Conservation (phyloP, 1,139 yeast genomes). For the Pichia sp. region DNA sequence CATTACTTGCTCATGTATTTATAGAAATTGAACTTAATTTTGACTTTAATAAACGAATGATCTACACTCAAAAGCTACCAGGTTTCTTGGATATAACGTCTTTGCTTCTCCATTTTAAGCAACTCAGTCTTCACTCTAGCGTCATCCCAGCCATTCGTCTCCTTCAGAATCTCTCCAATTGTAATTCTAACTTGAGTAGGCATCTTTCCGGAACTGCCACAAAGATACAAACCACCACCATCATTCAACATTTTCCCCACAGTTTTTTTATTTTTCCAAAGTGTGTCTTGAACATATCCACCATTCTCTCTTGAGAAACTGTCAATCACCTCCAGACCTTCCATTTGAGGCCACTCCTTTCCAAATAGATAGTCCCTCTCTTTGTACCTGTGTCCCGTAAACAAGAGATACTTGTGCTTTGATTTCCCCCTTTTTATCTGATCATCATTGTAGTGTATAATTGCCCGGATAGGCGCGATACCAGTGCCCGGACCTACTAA, state of each 20-base stretch:
- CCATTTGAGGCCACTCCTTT: conserved; percentile 42
- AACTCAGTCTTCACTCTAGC: conserved; percentile 47
- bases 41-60: too few relatives aligned
- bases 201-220: conserved; percentile 95
- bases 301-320: conserved; percentile 58
- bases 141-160: conserved; percentile 27
- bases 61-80: conserved; percentile 63
- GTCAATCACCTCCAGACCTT: conserved; percentile 35
- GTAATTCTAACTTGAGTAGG: conserved; percentile 85
- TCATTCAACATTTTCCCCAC: conserved; percentile 48
- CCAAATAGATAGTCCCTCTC: conserved; percentile 65
- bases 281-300: conserved; percentile 63
- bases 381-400: conserved; percentile 69
- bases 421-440: conserved; percentile 14
- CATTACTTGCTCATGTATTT: too few relatives aligned
- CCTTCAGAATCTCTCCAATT: conserved; percentile 45
- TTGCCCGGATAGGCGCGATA: conserved; percentile 76
- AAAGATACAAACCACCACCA: conserved; percentile 61
- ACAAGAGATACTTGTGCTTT: conserved; percentile 38
- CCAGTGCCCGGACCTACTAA: conserved; percentile 92
- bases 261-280: conserved; percentile 42
- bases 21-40: too few relatives aligned
- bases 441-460: conserved; percentile 36
- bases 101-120: conserved; percentile 52
- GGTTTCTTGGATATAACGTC: conserved; percentile 82